These are phyloP conservation scores for Neoboletus brunneissimus DNA, from an alignment of 768 basidiomycete species.

Conservation along the genomic window DNA sequence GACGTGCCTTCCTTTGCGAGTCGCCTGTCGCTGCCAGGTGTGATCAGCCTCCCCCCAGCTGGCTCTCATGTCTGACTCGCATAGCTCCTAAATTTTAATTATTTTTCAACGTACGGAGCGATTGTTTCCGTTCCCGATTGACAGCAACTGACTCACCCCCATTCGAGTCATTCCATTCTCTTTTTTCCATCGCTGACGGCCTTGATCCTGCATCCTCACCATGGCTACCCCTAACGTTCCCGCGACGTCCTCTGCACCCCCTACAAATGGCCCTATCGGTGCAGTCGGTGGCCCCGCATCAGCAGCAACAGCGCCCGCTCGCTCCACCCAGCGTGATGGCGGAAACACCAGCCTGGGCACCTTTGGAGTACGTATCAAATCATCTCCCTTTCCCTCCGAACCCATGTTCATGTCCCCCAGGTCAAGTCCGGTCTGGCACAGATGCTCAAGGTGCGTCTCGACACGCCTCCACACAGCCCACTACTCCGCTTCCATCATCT, in stretches of 20 bases:
- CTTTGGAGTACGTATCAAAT: constrained; percentile 52
- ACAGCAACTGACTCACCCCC: background rate
- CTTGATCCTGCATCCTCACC: background rate
- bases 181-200: background rate
- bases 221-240: constrained; percentile 17
- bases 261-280: constrained; percentile 5
- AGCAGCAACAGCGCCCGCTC: constrained; percentile 42
- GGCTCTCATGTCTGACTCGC: background rate
- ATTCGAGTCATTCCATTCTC: background rate
- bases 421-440: constrained; percentile 94
- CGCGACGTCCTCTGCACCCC: background rate
- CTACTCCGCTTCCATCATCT: background rate
- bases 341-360: constrained; percentile 63
- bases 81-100: background rate
- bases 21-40: background rate
- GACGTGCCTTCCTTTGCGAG: background rate
- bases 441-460: constrained; percentile 79
- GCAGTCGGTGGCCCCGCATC: background rate
- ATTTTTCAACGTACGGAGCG: background rate
- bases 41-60: background rate
- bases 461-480: background rate
- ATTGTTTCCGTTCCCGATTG: constrained; percentile 7
- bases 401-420: constrained; percentile 34
- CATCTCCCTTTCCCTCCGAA: background rate
- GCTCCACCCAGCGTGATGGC: constrained; percentile 49